These are phyloP conservation scores for Clohesyomyces aquaticus DNA, from an alignment of 495 filamentous ascomycete genomes.

Conservation along the genomic window DNA sequence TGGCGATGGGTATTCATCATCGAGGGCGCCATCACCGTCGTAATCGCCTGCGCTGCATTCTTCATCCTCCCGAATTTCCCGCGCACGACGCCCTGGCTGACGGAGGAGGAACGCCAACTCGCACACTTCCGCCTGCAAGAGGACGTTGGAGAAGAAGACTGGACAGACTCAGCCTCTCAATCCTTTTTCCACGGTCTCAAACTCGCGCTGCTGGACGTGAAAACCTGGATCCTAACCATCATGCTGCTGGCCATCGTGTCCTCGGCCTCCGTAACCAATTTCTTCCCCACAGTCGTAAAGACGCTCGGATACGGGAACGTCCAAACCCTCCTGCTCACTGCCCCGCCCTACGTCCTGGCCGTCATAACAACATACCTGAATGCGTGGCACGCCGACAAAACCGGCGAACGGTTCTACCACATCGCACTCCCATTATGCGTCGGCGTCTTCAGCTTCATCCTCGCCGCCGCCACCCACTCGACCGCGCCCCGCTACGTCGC, in stretches of 20 bases:
- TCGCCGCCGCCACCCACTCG: constrained; percentile 68
- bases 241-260: constrained; percentile 73
- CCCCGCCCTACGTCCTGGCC: constrained; percentile 62
- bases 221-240: constrained; percentile 71
- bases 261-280: constrained; percentile 78
- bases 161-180: constrained; percentile 59
- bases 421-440: constrained; percentile 70
- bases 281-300: constrained; percentile 83
- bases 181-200: constrained; percentile 64
- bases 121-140: constrained; percentile 73
- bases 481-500: constrained; percentile 72
- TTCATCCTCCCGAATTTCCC: constrained; percentile 79
- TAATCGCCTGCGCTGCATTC: constrained; percentile 56
- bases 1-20: constrained; percentile 72
- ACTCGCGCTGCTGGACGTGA: constrained; percentile 71
- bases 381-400: constrained; percentile 77
- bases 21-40: constrained; percentile 65
- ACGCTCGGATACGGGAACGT: constrained; percentile 72
- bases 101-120: constrained; percentile 67
- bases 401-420: constrained; percentile 79
- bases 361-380: constrained; percentile 74
- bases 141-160: constrained; percentile 78
- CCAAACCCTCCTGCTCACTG: constrained; percentile 73
- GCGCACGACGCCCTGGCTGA: constrained; percentile 74
- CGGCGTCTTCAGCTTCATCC: constrained; percentile 72